phyloP scores from a whole-genome alignment of 1,139 yeast genomes.

The Saccharomyces hybrid region DNA sequence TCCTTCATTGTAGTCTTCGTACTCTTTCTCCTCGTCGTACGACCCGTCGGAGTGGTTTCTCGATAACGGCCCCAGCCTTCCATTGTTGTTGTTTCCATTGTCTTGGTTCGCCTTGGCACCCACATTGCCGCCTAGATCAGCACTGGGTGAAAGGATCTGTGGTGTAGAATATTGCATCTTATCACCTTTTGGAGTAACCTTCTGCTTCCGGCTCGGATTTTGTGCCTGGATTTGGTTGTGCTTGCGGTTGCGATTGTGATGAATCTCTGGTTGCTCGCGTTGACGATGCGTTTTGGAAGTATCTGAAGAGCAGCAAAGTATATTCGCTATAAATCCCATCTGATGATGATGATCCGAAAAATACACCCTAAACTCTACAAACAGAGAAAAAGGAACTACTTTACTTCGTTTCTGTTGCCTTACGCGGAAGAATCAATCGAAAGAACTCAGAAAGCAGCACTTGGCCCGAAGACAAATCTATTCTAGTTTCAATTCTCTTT shows the following conservation, averaged over 20 bases:
- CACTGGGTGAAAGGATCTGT: background rate
- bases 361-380: background rate
- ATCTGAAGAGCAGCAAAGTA: conserved; percentile 25
- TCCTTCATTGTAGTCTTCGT: conserved; percentile 11
- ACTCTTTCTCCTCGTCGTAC: conserved; percentile 14
- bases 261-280: background rate
- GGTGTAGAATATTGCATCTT: background rate
- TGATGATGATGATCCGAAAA: conserved; percentile 4
- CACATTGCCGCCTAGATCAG: background rate
- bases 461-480: background rate
- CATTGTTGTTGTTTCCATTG: background rate
- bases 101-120: background rate
- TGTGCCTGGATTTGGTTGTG: conserved; percentile 1
- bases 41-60: background rate
- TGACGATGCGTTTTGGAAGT: conserved; percentile 9
- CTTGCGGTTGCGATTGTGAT: conserved; percentile 5
- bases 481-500: background rate
- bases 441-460: background rate
- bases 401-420: background rate
- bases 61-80: background rate
- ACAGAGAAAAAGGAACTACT: background rate
- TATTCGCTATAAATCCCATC: conserved; percentile 28
- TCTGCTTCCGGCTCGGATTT: background rate
- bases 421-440: background rate
- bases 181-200: background rate